Base-by-base conservation (phyloP, 179 eudicot species). In the Patellifolia procumbens region DNA sequence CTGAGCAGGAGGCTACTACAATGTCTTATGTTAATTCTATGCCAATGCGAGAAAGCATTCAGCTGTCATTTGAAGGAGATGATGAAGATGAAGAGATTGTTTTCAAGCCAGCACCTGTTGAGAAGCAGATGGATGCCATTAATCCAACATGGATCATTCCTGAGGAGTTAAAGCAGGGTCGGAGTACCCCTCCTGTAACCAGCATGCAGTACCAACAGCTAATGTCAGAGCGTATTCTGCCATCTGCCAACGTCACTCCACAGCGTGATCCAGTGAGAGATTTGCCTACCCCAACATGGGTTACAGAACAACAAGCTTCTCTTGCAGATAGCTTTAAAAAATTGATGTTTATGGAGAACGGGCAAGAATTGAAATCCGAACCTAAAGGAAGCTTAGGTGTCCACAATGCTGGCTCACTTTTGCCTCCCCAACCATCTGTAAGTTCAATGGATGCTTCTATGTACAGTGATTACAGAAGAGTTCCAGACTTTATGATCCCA, bases 31-130 rank as follows among this genome's bases (percentile, higher is more conserved):
- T 75, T 56, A 83, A 70, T 74, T 60, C 76, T 72, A 69, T 71
- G 76, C 45, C 62, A 81, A 67, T 68, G 81, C 72, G 35, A 65
- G 80, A 68, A 43, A 81, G 73, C 75, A 55, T 59, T 17, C 86
- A 70, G 49, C 52, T 73, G 4, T 73, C 68, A 59, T 60, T 76
- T 65, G 96, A 92, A 76, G 89, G 82, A 28, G 98, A 91, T 72
- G 98, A 95, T 51, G 97, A 92, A 8, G 97, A 91, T 42, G 99
- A 95, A 84, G 99, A 86, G 71, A 95, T 95, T 85, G 92, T 95
- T 61, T 95, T 95, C 79, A 88, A 84, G 84, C 98, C 99, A 43
- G 71, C 84, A n/a, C 28, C 78, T 34, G 74, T 69, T 69, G 95
- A 93, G 69, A 91, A 87, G 79, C 86, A 80, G 63, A 66, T 75